Base-by-base conservation (phyloP, 2,329 filamentous ascomycete genomes). In the Aspergillus fumigatiaffinis region DNA sequence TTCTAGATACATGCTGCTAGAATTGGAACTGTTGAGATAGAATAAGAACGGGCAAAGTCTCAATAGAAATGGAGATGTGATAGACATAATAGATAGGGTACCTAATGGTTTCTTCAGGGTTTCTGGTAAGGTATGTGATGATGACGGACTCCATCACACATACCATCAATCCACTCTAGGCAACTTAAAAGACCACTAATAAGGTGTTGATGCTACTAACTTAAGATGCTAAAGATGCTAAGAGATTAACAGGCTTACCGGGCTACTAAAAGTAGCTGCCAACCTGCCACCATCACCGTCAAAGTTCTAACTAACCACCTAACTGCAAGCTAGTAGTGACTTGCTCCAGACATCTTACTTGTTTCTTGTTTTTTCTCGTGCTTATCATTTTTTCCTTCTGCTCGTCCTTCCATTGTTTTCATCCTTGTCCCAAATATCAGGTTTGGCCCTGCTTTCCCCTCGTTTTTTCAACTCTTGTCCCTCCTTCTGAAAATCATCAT, bases 391-490 rank as follows among this genome's bases (percentile, higher is more conserved):
- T 23, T 56, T 17, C 9, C 21, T 35, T 41, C 25, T 14, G 42
- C 32, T 57, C 35, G 51, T 38, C 32, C 38, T 49, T 25, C 23
- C 12, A 52, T 51, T 53, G 6, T 51, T 54, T 62, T 50, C 41
- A 21, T 57, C 38, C 35, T 54, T 42, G 49, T 26, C 48, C 41
- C 14, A 51, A 51, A 48, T 57, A 47, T 54, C 48, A 29, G 26
- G 29, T 28, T 29, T 23, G 14, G 42, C 42, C 26, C 25, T 25
- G 26, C 14, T 46, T 23, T 41, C 20, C 28, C 48, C 49, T 53
- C 56, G 20, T 51, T 57, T 59, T 58, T 53, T 51, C 51, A 38
- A 38, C 25, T 50, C n/a, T 52, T 12, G 44, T 52, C 50, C 35
- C 47, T 50, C 50, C 28, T 55, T 29, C 32, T 38, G 32, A 38